A percentile compares a stretch with the other conserved stretches of the same genome.
Conservation (phyloP, 305 asterid species). For the Fraxinus greggii region DNA sequence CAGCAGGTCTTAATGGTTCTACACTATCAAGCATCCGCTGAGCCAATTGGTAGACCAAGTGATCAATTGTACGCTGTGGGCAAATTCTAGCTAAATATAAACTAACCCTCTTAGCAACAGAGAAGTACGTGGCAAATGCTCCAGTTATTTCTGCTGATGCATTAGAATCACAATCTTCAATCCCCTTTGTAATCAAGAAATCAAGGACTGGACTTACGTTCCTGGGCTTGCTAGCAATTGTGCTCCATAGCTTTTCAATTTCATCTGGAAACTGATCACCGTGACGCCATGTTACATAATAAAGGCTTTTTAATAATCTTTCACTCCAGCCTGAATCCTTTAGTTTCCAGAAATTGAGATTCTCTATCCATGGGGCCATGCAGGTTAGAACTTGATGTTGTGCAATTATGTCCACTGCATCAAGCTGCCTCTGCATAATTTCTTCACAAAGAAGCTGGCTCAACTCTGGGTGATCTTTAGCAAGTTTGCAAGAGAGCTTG, state of each 20-base stretch:
- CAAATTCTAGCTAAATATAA: constrained; percentile 94
- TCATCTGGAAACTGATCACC: constrained; percentile 99
- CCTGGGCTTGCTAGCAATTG: constrained; percentile 93
- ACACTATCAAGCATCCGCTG: constrained; percentile 95
- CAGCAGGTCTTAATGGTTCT: constrained; percentile 66
- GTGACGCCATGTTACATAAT: constrained; percentile 96
- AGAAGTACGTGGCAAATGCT: constrained; percentile 96
- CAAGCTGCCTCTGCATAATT: constrained; percentile 98
- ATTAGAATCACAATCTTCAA: constrained; percentile 97
- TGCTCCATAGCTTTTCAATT: constrained; percentile 99
- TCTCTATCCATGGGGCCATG: constrained; percentile 99
- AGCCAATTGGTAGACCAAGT: constrained; percentile 95
- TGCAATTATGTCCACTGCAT: constrained; percentile 97
- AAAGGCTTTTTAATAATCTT: constrained; percentile 84
- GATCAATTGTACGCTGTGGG: constrained; percentile 97
- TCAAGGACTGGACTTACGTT: constrained; percentile 94
- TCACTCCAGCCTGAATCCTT: constrained; percentile 99
- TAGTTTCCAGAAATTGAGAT: constrained; percentile 95
- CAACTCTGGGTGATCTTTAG: constrained; percentile 94
- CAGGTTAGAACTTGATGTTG: constrained; percentile 98
- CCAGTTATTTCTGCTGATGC: constrained; percentile 99
- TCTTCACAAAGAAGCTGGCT: constrained; percentile 99
- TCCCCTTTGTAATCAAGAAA: constrained; percentile 94
- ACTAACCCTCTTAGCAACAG: constrained; percentile 96
- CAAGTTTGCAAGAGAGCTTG: constrained; percentile 98